These are phyloP conservation scores for Russula emetica DNA, from an alignment of 768 basidiomycete genomes.

Conservation along the genomic window DNA sequence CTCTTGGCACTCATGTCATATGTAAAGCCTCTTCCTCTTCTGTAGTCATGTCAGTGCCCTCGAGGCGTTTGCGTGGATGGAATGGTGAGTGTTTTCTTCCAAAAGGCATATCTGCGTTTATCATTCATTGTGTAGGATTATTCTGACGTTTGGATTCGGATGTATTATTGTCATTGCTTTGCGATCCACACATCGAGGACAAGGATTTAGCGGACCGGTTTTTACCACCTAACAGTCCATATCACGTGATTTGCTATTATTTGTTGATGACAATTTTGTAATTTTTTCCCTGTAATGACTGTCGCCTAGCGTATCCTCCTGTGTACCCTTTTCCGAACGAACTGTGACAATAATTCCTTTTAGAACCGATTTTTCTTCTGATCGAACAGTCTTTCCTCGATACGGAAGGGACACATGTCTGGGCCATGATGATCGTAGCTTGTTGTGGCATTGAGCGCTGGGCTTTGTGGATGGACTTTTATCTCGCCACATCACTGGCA, in stretches of 20 bases:
- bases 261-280: neutral
- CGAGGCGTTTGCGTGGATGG: slow-evolving; percentile 29
- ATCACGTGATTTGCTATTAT: slow-evolving; percentile 8
- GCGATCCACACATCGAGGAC: slow-evolving; percentile 14
- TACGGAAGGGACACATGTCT: neutral
- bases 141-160: slow-evolving; percentile 22
- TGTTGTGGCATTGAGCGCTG: slow-evolving; percentile 6
- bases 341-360: neutral
- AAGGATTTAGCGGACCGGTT: slow-evolving; percentile 18
- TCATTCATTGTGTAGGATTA: slow-evolving; percentile 15
- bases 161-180: slow-evolving; percentile 18
- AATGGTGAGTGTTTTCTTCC: slow-evolving; percentile 20
- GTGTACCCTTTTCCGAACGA: neutral
- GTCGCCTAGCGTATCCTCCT: neutral
- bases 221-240: neutral
- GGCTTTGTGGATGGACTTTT: slow-evolving; percentile 7
- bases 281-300: neutral
- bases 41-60: slow-evolving; percentile 26
- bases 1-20: neutral
- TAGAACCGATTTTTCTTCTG: neutral
- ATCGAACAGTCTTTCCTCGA: neutral
- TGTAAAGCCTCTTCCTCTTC: slow-evolving; percentile 16
- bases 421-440: neutral
- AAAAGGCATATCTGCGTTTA: neutral
- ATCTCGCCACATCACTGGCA: neutral